A percentile compares a stretch with the other conserved stretches of the same genome.
phyloP scores from a whole-genome alignment of 768 basidiomycete genomes.

The Hemileccinum rubropunctum region DNA sequence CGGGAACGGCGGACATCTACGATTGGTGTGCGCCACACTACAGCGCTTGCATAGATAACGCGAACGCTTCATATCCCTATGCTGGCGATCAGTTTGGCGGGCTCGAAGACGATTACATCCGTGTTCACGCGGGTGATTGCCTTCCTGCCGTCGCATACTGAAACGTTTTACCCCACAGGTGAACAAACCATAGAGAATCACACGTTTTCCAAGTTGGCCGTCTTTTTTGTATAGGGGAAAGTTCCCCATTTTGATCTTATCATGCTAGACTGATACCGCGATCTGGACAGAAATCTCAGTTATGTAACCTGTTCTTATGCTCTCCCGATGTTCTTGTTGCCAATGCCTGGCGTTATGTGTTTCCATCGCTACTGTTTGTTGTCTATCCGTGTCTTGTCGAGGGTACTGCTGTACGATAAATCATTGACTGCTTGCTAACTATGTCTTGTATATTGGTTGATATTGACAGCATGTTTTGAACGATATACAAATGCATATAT shows the following conservation, averaged over 20 bases:
- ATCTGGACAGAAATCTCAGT: not conserved
- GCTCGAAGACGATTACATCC: slow-evolving; percentile 15
- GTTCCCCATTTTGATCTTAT: no score
- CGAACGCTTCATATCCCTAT: slow-evolving; percentile 11
- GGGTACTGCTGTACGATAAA: slow-evolving; percentile 1
- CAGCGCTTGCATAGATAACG: slow-evolving; percentile 4
- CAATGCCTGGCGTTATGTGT: not conserved
- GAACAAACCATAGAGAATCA: slow-evolving; percentile 1
- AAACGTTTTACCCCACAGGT: not conserved
- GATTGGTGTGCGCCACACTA: slow-evolving; percentile 28
- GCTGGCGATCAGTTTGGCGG: slow-evolving; percentile 4
- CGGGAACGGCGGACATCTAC: slow-evolving; percentile 11
- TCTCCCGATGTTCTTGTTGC: not conserved
- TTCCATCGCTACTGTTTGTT: not conserved
- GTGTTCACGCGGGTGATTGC: slow-evolving; percentile 14
- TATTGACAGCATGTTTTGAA: no score
- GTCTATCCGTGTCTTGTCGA: no score
- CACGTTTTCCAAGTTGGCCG: not conserved
- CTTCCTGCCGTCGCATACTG: slow-evolving; percentile 21
- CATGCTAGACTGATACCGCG: slow-evolving; percentile 5
- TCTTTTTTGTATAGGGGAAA: not conserved
- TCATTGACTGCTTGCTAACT: not conserved
- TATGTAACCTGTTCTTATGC: slow-evolving; percentile 8
- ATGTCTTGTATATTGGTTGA: not conserved
- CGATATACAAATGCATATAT: no score